Percentiles rank a stretch among this genome's conserved stretches.
Conservation (phyloP, 228 moss, liverwort and hornwort genomes). For the Sphagnum magellanicum region DNA sequence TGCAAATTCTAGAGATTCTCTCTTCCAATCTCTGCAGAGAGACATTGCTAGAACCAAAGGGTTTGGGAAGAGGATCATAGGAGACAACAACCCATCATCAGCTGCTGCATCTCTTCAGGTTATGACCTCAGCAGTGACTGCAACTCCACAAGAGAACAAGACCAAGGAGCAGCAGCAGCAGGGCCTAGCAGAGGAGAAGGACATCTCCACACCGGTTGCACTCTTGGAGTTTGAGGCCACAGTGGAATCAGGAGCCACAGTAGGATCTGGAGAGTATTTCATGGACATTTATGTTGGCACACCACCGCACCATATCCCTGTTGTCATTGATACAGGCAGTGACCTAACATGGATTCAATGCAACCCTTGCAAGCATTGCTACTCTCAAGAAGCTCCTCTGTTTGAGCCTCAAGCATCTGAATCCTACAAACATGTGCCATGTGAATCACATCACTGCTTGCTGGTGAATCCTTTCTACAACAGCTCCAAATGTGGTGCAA, state of each 20-base stretch:
- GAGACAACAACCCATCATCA: not conserved
- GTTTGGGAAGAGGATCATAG: not conserved
- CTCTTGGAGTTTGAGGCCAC: conserved; percentile 23
- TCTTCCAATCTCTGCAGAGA: conserved; percentile 3
- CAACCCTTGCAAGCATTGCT: conserved; percentile 40
- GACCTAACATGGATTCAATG: conserved; percentile 60
- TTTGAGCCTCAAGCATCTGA: conserved; percentile 38
- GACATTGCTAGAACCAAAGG: conserved; percentile 6
- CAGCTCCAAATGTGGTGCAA: conserved; percentile 6
- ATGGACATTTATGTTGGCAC: conserved; percentile 52
- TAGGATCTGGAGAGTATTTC: conserved; percentile 54
- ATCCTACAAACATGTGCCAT: conserved; percentile 28
- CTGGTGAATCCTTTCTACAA: conserved; percentile 40
- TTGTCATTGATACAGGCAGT: conserved; percentile 57
- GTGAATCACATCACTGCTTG: conserved; percentile 26
- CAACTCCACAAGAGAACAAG: not conserved
- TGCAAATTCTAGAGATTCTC: conserved; percentile 1
- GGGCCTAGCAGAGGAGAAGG: not conserved
- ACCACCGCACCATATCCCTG: conserved; percentile 32
- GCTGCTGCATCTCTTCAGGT: not conserved
- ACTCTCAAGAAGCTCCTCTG: conserved; percentile 32
- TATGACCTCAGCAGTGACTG: not conserved
- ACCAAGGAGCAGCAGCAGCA: too few species aligned
- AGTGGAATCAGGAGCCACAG: conserved; percentile 40
- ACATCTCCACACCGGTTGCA: not conserved